A percentile compares a stretch with the other conserved stretches of the same genome.
These are phyloP conservation scores for Candolleomyces efflorescens DNA, from an alignment of 768 basidiomycete species.

Conservation along the genomic window DNA sequence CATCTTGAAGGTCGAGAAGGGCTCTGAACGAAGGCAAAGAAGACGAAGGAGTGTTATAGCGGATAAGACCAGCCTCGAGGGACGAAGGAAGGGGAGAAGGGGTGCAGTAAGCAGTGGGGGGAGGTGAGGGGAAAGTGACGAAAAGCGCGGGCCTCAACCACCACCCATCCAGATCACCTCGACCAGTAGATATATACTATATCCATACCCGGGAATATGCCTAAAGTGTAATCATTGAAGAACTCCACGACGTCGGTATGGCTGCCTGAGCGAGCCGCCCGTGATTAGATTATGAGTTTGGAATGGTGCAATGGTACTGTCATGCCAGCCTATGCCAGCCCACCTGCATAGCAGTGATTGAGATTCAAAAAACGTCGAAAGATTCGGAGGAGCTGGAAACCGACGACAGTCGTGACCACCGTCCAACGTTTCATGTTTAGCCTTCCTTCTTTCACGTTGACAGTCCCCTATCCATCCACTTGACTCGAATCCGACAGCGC, in stretches of 20 bases:
- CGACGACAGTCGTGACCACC: no score
- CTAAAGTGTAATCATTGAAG: not conserved
- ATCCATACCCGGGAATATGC: conserved; percentile 3
- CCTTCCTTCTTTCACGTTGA: no score
- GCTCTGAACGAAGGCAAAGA: no score
- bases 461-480: no score
- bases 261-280: no score
- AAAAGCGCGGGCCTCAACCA: not conserved
- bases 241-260: not conserved
- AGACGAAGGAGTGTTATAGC: not conserved
- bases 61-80: not conserved
- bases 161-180: not conserved
- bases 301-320: no score
- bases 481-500: no score
- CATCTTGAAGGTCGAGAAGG: not conserved
- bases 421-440: no score
- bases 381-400: no score
- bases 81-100: not conserved
- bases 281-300: conserved; percentile 1
- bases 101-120: not conserved
- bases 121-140: not conserved
- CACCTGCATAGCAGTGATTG: no score
- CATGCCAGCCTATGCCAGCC: no score
- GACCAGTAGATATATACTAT: conserved; percentile 1
- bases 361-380: no score